Evolutionary conservation across 306 rosid genomes (phyloP), one percentile per base, ranked within the genome.

Genomic region (Crotalaria pallida): DNA sequence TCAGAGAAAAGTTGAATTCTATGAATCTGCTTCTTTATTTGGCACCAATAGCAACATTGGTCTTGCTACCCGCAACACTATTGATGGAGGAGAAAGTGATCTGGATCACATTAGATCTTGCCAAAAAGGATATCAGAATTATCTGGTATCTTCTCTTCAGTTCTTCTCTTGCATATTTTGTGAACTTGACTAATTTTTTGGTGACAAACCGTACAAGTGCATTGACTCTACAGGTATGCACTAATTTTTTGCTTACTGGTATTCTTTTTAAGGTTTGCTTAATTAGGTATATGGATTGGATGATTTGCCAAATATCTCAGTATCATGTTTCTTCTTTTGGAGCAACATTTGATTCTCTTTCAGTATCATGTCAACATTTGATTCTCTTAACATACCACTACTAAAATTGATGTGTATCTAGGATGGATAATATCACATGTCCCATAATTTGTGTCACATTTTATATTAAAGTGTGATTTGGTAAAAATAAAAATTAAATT

Each of bases 131-230:
- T 52, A 11, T 63, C 56, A 73, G 56, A 52, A 52, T 73, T 5
- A 5, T 73, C 10, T 73, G 78, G 78, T 43, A 22, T 63, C 72
- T 73, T 5, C 11, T 73, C 29, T 73, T 73, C 36, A 51, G 65
- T 63, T 73, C 78, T 17, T 73, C 78, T 5, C 65, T 73, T 0
- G 65, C 78, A 63, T 73, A 23, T 40, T 63, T 63, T 49, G 78
- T 72, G 19, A 72, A 72, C 48, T 34, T 72, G 51, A 72, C 77
- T 18, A 72, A 72, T 49, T 72, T 72, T 45, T 63, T 73, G 78
- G 78, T 73, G 34, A 73, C 78, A 18, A 73, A 63, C 40, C 51
- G 55, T 26, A 73, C 78, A n/a, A 63, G 72, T 52, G 65, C 78
- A n/a, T 47, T 63, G 1, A 73, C 72, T 21, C 78, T 73, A 63